Evolutionary conservation across 352 stramenopile genomes (phyloP).

Genomic region (Phytophthora idaei): DNA sequence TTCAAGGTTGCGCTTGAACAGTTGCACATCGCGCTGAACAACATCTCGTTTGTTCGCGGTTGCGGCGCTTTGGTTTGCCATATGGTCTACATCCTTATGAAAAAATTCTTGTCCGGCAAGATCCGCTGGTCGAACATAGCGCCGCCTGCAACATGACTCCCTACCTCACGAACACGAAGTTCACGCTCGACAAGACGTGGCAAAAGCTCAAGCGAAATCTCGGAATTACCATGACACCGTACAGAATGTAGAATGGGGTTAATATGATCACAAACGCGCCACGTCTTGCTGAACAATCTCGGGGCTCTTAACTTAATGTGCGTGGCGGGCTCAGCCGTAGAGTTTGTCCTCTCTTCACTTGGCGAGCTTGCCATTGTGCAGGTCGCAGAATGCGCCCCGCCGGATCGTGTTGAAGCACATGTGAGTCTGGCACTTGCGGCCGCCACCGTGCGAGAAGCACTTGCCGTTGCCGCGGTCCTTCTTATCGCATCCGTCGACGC

Average conservation of each 20-base stretch:
- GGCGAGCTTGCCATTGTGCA: constrained; percentile 44
- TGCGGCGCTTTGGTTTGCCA: constrained; percentile 19
- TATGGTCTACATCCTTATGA: constrained; percentile 33
- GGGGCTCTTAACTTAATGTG: constrained; percentile 38
- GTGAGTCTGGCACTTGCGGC: constrained; percentile 68
- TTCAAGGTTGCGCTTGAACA: constrained; percentile 5
- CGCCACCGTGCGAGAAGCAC: constrained; percentile 80
- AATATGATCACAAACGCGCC: constrained; percentile 20
- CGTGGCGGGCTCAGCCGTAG: constrained; percentile 12
- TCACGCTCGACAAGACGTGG: constrained; percentile 3
- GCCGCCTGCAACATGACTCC: not conserved
- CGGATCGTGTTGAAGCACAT: constrained; percentile 75
- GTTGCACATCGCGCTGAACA: not conserved
- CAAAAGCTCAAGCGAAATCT: not conserved
- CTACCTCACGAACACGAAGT: not conserved
- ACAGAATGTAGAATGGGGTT: constrained; percentile 15
- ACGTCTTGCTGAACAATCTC: constrained; percentile 35
- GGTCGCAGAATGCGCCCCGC: constrained; percentile 64
- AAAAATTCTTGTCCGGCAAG: constrained; percentile 31
- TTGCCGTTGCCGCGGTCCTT: constrained; percentile 88
- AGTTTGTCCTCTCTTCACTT: constrained; percentile 20
- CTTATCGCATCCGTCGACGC: constrained; percentile 72
- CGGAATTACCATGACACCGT: constrained; percentile 10
- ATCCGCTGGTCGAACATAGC: constrained; percentile 1
- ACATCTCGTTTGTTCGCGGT: constrained; percentile 16